A percentile compares a stretch with the other conserved stretches of the same genome.
These are phyloP conservation scores for Wickerhamiella infanticola DNA, from an alignment of 1,139 yeast genomes.

Conservation along the genomic window DNA sequence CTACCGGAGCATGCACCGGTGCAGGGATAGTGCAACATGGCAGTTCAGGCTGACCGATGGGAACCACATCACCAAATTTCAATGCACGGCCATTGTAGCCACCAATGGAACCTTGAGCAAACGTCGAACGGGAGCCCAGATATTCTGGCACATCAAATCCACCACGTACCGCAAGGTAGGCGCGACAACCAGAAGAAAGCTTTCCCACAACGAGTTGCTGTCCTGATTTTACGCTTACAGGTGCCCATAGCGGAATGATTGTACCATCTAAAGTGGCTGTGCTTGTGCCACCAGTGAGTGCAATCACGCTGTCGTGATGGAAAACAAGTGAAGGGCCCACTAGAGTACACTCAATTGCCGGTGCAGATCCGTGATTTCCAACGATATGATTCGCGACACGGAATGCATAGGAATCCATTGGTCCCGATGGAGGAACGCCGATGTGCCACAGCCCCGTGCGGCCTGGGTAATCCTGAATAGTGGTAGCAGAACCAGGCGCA, in stretches of 20 bases:
- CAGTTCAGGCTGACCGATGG: slow-evolving; percentile 63
- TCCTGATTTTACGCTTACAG: slow-evolving; percentile 55
- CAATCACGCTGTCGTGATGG: slow-evolving; percentile 63
- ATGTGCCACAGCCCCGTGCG: slow-evolving; percentile 74
- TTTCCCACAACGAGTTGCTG: slow-evolving; percentile 72
- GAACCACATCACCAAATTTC: slow-evolving; percentile 82
- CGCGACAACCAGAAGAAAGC: slow-evolving; percentile 66
- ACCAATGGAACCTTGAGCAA: slow-evolving; percentile 87
- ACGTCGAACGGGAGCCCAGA: slow-evolving; percentile 90
- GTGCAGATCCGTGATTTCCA: slow-evolving; percentile 66
- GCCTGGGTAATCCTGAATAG: slow-evolving; percentile 94
- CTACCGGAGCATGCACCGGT: slow-evolving; percentile 48
- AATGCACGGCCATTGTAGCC: slow-evolving; percentile 87
- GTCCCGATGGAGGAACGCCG: slow-evolving; percentile 98
- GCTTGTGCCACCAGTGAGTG: slow-evolving; percentile 74
- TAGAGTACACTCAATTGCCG: slow-evolving; percentile 81
- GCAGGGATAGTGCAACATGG: slow-evolving; percentile 54
- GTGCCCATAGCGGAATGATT: slow-evolving; percentile 49
- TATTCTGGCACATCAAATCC: slow-evolving; percentile 91
- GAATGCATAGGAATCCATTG: slow-evolving; percentile 89
- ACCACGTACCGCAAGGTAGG: slow-evolving; percentile 78
- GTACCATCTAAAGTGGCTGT: slow-evolving; percentile 51
- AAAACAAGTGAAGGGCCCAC: slow-evolving; percentile 74
- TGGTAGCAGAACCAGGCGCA: slow-evolving; percentile 84
- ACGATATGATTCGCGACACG: slow-evolving; percentile 80